A percentile compares a stretch with the other conserved stretches of the same genome.
These are phyloP conservation scores for Arthrobotrys sinensis DNA, from an alignment of 2,329 filamentous ascomycete species.

Conservation along the genomic window DNA sequence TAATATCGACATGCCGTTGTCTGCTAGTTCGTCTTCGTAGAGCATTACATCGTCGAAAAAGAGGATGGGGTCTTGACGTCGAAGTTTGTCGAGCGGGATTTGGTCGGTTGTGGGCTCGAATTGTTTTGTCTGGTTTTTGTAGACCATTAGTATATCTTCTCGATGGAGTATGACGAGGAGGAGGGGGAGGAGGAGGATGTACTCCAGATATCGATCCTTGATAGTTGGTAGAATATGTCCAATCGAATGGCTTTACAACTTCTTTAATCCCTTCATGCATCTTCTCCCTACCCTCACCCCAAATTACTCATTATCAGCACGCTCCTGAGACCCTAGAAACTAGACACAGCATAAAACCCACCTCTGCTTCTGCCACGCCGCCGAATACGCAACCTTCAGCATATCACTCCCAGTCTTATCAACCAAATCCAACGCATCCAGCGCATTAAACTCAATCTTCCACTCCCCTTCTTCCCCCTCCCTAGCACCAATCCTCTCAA, in stretches of 20 bases:
- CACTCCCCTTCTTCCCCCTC: constrained; percentile 73
- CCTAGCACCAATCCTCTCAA: constrained; percentile 81
- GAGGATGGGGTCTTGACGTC: constrained; percentile 89
- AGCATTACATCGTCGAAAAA: constrained; percentile 97
- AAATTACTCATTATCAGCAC: constrained; percentile 65
- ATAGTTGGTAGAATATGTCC: constrained; percentile 95
- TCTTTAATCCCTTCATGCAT: constrained; percentile 90
- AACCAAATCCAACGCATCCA: constrained; percentile 88
- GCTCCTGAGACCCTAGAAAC: constrained; percentile 66
- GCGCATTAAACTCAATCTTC: constrained; percentile 85
- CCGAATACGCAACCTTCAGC: constrained; percentile 93
- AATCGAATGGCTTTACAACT: constrained; percentile 96
- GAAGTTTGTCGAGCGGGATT: constrained; percentile 89
- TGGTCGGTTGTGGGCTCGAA: constrained; percentile 66
- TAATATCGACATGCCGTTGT: constrained; percentile 93
- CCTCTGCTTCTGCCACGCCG: constrained; percentile 79
- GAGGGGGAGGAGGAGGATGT: constrained; percentile 65
- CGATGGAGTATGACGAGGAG: constrained; percentile 1
- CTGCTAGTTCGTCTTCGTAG: constrained; percentile 97
- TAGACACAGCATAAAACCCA: constrained; percentile 65
- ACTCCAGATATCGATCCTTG: constrained; percentile 75
- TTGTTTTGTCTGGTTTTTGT: constrained; percentile 20
- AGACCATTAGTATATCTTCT: not conserved
- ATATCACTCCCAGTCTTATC: constrained; percentile 91
- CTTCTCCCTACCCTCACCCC: constrained; percentile 74